phyloP scores from a whole-genome alignment of 1,284 basidiomycete genomes.

The Malassezia obtusa region DNA sequence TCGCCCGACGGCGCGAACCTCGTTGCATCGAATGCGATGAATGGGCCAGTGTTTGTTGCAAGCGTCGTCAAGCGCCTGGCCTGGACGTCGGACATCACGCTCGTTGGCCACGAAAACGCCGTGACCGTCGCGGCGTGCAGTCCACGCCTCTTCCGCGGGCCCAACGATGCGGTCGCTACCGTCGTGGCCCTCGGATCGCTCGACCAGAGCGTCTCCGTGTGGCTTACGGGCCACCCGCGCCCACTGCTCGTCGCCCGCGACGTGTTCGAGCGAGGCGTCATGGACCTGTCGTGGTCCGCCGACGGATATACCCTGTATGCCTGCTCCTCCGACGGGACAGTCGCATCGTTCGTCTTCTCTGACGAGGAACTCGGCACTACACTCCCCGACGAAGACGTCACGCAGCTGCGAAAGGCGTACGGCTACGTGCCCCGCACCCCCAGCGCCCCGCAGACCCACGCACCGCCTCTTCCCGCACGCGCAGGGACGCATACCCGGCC shows the following conservation, averaged over 20 bases:
- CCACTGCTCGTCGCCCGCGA: slow-evolving; percentile 87
- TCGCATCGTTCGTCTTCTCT: slow-evolving; percentile 76
- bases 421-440: slow-evolving; percentile 16
- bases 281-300: slow-evolving; percentile 77
- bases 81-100: slow-evolving; percentile 52
- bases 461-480: not conserved
- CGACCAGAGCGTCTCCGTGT: slow-evolving; percentile 25
- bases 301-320: slow-evolving; percentile 87
- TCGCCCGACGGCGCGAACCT: slow-evolving; percentile 97
- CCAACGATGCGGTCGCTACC: slow-evolving; percentile 21
- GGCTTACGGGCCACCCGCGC: slow-evolving; percentile 59
- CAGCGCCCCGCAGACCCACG: not conserved
- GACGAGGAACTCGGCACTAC: slow-evolving; percentile 71
- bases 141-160: slow-evolving; percentile 29
- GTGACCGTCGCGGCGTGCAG: slow-evolving; percentile 62
- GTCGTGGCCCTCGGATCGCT: slow-evolving; percentile 38
- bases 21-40: slow-evolving; percentile 91
- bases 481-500: slow-evolving; percentile 15
- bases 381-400: slow-evolving; percentile 58
- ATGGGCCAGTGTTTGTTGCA: slow-evolving; percentile 93
- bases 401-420: slow-evolving; percentile 24
- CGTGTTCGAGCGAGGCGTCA: slow-evolving; percentile 83
- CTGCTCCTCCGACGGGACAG: slow-evolving; percentile 87
- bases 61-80: slow-evolving; percentile 78
- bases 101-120: slow-evolving; percentile 94